Conservation (phyloP, 225 moss, liverwort and hornwort species). For the Thuidium tamariscinum region DNA sequence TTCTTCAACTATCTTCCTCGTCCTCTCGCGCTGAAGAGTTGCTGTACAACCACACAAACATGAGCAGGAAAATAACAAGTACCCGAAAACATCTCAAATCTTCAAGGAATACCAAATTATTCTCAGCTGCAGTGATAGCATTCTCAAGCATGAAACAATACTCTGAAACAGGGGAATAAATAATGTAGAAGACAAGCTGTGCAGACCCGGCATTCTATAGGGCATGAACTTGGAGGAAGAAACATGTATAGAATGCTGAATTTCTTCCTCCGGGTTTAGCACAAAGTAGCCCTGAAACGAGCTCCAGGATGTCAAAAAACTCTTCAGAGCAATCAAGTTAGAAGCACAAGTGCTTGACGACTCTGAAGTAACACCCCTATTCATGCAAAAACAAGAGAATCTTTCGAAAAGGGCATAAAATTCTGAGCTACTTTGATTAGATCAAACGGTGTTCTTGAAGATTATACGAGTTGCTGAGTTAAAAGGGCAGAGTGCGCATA, state of each 20-base stretch:
- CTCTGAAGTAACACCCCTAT: not conserved
- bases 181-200: not conserved
- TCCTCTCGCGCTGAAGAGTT: conserved; percentile 29
- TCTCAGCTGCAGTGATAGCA: not conserved
- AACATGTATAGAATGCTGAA: too few relatives aligned
- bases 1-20: conserved; percentile 23
- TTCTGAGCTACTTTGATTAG: not conserved
- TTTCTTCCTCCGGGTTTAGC: not conserved
- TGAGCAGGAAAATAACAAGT: not conserved
- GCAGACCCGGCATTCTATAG: not conserved
- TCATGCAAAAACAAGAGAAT: not conserved
- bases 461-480: not conserved
- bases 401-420: not conserved
- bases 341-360: not conserved
- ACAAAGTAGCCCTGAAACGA: not conserved
- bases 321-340: not conserved
- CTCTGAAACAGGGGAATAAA: not conserved
- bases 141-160: not conserved
- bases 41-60: conserved; percentile 13
- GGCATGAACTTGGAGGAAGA: not conserved
- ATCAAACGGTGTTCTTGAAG: not conserved
- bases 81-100: not conserved
- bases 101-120: not conserved
- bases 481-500: not conserved
- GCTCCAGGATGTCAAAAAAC: not conserved